These are phyloP conservation scores for Populus alba DNA, from an alignment of 345 rosid genomes.

Conservation along the genomic window DNA sequence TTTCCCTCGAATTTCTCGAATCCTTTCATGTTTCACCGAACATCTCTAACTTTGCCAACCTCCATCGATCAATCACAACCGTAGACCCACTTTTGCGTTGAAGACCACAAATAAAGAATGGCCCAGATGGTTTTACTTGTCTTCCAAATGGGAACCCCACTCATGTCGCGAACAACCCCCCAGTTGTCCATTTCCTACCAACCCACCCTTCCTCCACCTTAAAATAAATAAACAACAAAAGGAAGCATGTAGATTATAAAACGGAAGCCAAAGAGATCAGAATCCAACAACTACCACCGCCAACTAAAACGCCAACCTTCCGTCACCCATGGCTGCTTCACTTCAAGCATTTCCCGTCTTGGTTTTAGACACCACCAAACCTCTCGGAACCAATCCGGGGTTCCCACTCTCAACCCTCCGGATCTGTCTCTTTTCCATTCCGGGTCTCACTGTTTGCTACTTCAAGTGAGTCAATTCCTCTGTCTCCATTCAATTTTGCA, in stretches of 20 bases:
- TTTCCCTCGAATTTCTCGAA: background rate
- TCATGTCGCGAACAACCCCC: background rate
- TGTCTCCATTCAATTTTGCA: background rate
- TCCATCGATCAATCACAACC: background rate
- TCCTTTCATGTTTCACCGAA: background rate
- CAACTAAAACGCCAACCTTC: background rate
- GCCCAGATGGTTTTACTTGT: background rate
- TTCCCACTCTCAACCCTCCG: slow-evolving; percentile 4
- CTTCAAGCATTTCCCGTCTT: slow-evolving; percentile 10
- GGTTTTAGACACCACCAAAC: slow-evolving; percentile 4
- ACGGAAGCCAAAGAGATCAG: background rate
- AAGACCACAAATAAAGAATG: background rate
- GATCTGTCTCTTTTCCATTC: slow-evolving; percentile 41
- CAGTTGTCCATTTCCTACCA: background rate
- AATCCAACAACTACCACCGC: background rate
- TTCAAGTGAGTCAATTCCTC: slow-evolving; percentile 30
- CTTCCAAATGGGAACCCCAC: background rate
- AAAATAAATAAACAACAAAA: no score
- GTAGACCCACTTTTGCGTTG: background rate
- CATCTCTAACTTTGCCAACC: background rate
- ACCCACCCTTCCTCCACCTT: background rate
- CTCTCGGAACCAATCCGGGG: background rate
- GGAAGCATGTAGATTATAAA: no score
- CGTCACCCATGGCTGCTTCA: background rate
- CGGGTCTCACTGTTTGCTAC: slow-evolving; percentile 12